Percentiles rank a stretch among this genome's conserved stretches.
phyloP scores from a whole-genome alignment of 106 monocot genomes.

The Dioscorea alata region DNA sequence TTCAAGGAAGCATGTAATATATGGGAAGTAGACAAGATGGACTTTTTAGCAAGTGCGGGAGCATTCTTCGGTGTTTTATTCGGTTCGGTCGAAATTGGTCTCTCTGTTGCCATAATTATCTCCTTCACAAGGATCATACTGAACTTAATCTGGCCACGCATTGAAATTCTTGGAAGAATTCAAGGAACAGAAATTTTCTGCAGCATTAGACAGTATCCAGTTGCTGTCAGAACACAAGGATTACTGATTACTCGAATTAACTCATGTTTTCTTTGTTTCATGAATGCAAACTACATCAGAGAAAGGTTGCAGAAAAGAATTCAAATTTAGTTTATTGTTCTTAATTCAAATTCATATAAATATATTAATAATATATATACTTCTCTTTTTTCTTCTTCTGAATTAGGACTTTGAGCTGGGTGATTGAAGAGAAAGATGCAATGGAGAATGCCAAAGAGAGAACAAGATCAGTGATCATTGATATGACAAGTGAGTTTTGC shows the following conservation, averaged over 20 bases:
- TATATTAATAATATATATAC: not conserved
- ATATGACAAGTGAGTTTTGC: slow-evolving; percentile 68
- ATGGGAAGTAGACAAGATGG: slow-evolving; percentile 67
- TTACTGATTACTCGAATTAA: slow-evolving; percentile 48
- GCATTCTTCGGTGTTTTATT: slow-evolving; percentile 66
- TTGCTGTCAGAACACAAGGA: slow-evolving; percentile 12
- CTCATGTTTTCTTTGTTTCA: slow-evolving; percentile 64
- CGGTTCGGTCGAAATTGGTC: slow-evolving; percentile 73
- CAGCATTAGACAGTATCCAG: slow-evolving; percentile 60
- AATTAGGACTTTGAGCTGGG: slow-evolving; percentile 48
- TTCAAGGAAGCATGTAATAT: slow-evolving; percentile 44
- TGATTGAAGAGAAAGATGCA: slow-evolving; percentile 23
- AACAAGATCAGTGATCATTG: slow-evolving; percentile 47
- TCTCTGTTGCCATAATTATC: slow-evolving; percentile 48
- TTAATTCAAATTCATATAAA: not conserved
- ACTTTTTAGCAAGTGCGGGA: slow-evolving; percentile 51
- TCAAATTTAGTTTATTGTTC: not conserved
- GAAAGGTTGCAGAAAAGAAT: slow-evolving; percentile 40
- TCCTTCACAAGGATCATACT: slow-evolving; percentile 75
- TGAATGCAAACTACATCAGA: slow-evolving; percentile 70
- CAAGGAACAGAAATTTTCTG: slow-evolving; percentile 66
- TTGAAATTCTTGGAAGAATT: slow-evolving; percentile 71
- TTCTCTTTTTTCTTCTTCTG: not conserved
- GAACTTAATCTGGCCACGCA: slow-evolving; percentile 35
- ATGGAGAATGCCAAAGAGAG: slow-evolving; percentile 22